Base-by-base conservation (phyloP, 768 basidiomycete genomes). In the Pleurotus giganteus region DNA sequence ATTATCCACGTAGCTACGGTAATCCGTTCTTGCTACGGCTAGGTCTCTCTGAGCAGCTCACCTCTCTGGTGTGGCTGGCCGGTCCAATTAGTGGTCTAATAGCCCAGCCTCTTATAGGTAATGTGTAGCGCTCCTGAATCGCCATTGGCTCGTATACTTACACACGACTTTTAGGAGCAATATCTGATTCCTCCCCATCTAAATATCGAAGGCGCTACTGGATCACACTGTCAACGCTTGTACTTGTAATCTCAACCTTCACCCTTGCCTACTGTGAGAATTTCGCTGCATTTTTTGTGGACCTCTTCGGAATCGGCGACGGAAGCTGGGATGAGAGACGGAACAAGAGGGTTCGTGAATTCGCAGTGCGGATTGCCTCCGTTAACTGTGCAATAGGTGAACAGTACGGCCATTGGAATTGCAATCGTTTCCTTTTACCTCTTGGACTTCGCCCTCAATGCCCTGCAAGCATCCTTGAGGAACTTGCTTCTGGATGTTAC, bases 371-470 rank as follows among this genome's bases (percentile, higher is more conserved):
- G 24, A 15, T 11, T 12, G 12, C 4, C 36, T 43, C 4, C n/a
- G 4, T 17, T 19, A 19, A 41, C 19, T 12, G 29, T 9, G 17
- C 44, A 43, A 17, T 58, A 92, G 88, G 85, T 82, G 15, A 72
- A 80, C 34, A 82, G 78, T 59, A 84, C 81, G 24, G 84, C 94
- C 9, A 96, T 98, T 54, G 83, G 77, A 47, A 82, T 98, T 47
- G 97, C 95, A 1, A 82, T 99, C 24, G 75, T 86, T 21, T 88
- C 90, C 0, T 98, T 99, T 73, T 99, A 97, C 66, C 69, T 94
- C 45, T 78, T 99, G 29, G 97, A 99, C 70, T 99, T 99, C 65
- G 91, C 94, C n/a, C 79, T 99, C 55, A 99, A 99, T 68, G 97
- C 92, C 3, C 71, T 96, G 43, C 93, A 96, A 78, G 92, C 91